Conservation (phyloP, 441 rosid genomes). For the Pelargonium australe region DNA sequence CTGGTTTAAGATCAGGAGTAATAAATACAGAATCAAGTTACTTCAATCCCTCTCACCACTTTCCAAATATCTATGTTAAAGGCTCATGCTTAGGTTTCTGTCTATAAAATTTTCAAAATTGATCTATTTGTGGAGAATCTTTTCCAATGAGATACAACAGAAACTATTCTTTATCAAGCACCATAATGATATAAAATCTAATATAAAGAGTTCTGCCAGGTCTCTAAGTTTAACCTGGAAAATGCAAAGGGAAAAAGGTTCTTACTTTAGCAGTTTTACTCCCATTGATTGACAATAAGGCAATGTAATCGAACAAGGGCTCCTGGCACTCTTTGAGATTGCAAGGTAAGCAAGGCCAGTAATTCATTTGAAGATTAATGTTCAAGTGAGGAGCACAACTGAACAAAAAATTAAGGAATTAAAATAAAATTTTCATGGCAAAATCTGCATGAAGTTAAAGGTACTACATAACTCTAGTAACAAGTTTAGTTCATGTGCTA, state of each 20-base stretch:
- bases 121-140: not conserved
- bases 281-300: slow-evolving; percentile 20
- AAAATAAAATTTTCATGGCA: not conserved
- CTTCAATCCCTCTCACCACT: not conserved
- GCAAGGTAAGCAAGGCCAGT: slow-evolving; percentile 27
- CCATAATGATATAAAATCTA: not conserved
- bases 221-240: not conserved
- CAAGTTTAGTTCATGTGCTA: not conserved
- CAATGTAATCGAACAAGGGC: slow-evolving; percentile 24
- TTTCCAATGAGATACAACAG: not conserved
- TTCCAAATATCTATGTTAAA: not conserved
- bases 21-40: too few species aligned
- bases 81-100: not conserved
- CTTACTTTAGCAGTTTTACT: slow-evolving; percentile 23
- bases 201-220: not conserved
- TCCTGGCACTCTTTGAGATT: slow-evolving; percentile 25
- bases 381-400: slow-evolving; percentile 26
- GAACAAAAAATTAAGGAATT: not conserved
- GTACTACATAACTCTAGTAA: not conserved
- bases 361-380: slow-evolving; percentile 29
- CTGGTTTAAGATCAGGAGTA: not conserved
- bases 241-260: not conserved
- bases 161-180: not conserved
- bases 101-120: not conserved
- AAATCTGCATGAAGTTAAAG: not conserved